Base-by-base conservation (phyloP, 2,329 filamentous ascomycete genomes). In the Botryotinia globosa region DNA sequence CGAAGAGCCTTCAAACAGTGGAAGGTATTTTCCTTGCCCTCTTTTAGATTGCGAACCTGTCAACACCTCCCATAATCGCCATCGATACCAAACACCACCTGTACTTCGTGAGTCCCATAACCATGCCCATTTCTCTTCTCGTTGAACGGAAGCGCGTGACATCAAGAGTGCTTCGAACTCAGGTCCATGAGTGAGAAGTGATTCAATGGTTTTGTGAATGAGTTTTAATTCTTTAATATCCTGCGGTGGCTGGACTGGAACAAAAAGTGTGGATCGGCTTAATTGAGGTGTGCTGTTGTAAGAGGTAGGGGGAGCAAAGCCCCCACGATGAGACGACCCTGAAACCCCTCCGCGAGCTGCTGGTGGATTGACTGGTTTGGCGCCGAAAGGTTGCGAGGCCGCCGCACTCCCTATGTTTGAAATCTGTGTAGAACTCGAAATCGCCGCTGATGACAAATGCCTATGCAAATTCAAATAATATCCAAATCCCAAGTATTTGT, bases 161-260 rank as follows among this genome's bases (percentile, higher is more conserved):
- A 98, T 98, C 10, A 99, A 86, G 3, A 97, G 85, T 8, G 94
- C 94, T 82, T 99, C 96, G 74, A 97, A 97, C 79, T 96, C 93
- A 0, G 93, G 89, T 0, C 94, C 94, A 77, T 96, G 89, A 34
- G 90, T 88, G 14, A 98, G 84, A 0, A 98, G 85, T 4, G 88
- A 87, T 79, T 98, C 95, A 48, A 97, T 87, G 0, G 94, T 92
- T 80, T 92, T 94, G 83, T 98, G 95, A 74, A 98, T 97, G 62
- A 97, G 86, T 73, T 90, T 90, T 0, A 98, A 84, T 74, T 92
- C 91, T 76, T 90, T 91, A 67, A 97, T 87, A 77, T 98, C 92
- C 9, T 88, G 86, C 1, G 95, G 95, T 10, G 91, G 86, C 74
- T 89, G 89, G 20, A 97, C 91, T 2, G 91, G 89, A 42, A 94